Evolutionary conservation across 257 asterid genomes (phyloP), one percentile per base, ranked within the genome.

Genomic region (Paulownia fortunei): DNA sequence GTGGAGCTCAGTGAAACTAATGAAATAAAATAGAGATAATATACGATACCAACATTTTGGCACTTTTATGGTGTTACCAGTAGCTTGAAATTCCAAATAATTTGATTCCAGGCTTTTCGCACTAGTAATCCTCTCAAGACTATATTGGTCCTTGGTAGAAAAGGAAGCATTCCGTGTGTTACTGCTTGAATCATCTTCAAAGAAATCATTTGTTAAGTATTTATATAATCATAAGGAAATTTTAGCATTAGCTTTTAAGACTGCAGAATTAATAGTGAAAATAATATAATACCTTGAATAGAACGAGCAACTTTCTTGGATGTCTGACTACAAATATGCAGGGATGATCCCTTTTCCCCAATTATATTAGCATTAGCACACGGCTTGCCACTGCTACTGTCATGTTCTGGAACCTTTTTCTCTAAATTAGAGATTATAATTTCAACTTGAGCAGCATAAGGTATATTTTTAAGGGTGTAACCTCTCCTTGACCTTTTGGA

Each of bases 31-130:
- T 61, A 64, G 23, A 54, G 66, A 55, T 13, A 16, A 70, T 32
- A 55, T 32, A 81, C 46, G 74, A 83, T 19, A 82, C 90, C 82
- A 46, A 94, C 97, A 76, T 78, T 89, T 88, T 79, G 86, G 81
- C 13, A 73, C 81, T 84, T 75, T 88, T 79, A 81, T 80, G 73
- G 65, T 69, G 64, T 67, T 76, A 68, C 27, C 36, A 56, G 73
- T 59, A 67, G 84, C 78, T 72, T 77, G 79, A 77, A 58, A 66
- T 80, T 87, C 88, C 62, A 30, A 77, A 47, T 67, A 63, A 23
- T 72, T 65, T 32, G 78, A 82, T 74, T 76, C 83, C 65, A 61
- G 78, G 82, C 78, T 68, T 76, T 69, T 72, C 58, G 68, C 81
- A 63, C 80, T 72, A 58, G 85, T 51, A 70, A 83, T 59, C 80